Evolutionary conservation across 2,329 filamentous ascomycete genomes (phyloP), one percentile per base, ranked within the genome.

Genomic region (Saccharata proteae): DNA sequence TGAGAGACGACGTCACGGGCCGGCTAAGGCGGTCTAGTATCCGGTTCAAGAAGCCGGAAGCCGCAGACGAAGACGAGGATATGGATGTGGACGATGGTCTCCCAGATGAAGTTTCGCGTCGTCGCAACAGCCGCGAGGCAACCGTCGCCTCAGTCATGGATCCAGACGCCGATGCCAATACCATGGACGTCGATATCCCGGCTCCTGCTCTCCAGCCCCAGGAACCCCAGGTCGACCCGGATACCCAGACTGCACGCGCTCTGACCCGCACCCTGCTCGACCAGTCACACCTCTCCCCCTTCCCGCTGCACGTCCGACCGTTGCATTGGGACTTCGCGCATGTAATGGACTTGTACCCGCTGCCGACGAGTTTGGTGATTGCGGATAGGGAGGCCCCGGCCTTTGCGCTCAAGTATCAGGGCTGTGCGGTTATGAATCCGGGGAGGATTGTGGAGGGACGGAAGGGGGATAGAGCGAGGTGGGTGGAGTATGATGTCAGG

Each of bases 381-480:
- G 77, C 84, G 2, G 90, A 98, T 57, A 65, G 79, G 0, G 82
- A 86, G 24, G 77, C 79, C 7, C 77, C 81, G 10, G 69, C 84
- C 0, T 98, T 93, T 48, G 80, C 79, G 32, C 64, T 94, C 41
- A 93, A 82, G 10, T 96, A 96, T 49, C 88, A 93, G 55, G 88
- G 86, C 0, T 96, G 90, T 49, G 82, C 90, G 59, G 86, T 94
- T 19, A 77, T 98, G 71, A 98, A 98, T 52, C 86, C 90, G 0
- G 84, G 85, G 5, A 67, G 70, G 29, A 56, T 98, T 29, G 67
- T 92, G 19, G 56, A 52, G 35, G 51, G 48, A 30, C 52, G 51
- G 15, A 71, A 74, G 40, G 74, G 76, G 4, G 71, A 77, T 5
- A 50, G 51, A 36, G 80, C 75, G 5, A 69, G 77, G 39, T 96